Percentiles rank a stretch among this genome's conserved stretches.
phyloP scores from a whole-genome alignment of 768 basidiomycete species.

The Boletus bicolor region DNA sequence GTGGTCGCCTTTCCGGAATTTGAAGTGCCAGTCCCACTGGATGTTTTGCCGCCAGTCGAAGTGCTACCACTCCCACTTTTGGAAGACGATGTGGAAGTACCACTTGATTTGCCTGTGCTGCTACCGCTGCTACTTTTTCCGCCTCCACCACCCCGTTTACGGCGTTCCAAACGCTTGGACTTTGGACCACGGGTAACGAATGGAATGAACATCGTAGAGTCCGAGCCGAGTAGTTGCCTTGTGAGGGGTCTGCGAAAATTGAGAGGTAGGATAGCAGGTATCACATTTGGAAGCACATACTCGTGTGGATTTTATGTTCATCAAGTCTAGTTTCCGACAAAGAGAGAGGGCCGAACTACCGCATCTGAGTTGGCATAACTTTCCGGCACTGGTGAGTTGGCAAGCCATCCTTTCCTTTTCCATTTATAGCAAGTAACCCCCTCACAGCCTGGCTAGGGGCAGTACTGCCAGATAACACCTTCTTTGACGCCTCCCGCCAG shows the following conservation, averaged over 20 bases:
- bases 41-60: neutral
- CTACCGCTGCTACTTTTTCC: conserved; percentile 18
- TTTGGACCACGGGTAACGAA: conserved; percentile 6
- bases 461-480: too few relatives aligned
- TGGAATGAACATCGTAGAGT: conserved; percentile 21
- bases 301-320: neutral
- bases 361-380: too few relatives aligned
- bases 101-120: conserved; percentile 11
- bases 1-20: conserved; percentile 6
- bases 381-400: too few relatives aligned
- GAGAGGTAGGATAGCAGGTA: neutral
- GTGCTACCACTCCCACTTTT: neutral
- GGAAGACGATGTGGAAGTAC: conserved; percentile 5
- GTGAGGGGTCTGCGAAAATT: neutral
- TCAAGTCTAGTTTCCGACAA: neutral
- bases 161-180: conserved; percentile 16
- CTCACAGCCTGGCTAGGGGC: too few relatives aligned
- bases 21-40: neutral
- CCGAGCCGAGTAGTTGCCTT: neutral
- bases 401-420: too few relatives aligned
- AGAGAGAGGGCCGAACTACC: neutral
- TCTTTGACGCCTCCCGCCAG: too few relatives aligned
- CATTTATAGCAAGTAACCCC: too few relatives aligned
- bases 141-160: conserved; percentile 34
- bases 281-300: too few relatives aligned